Conservation (phyloP, 371 early-diverging fungal genomes). For the Lichtheimia ramosa region DNA sequence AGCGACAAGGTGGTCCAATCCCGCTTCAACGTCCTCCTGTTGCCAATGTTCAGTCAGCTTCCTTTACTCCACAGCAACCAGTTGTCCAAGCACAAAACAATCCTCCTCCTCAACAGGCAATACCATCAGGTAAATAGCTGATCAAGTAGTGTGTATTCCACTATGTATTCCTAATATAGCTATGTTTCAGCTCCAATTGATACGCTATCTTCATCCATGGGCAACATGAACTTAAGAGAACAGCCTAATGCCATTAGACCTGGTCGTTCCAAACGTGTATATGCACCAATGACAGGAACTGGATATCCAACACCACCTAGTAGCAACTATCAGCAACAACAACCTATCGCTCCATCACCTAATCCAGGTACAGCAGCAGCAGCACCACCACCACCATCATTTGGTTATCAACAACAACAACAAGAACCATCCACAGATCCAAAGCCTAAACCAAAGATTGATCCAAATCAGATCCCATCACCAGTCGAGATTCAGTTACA, state of each 20-base stretch:
- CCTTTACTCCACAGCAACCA: too few relatives aligned
- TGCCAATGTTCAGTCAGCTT: too few relatives aligned
- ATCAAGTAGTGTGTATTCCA: too few relatives aligned
- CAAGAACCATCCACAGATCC: slow-evolving; percentile 9
- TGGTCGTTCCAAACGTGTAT: slow-evolving; percentile 26
- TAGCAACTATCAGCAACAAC: not conserved
- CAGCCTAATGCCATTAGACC: not conserved
- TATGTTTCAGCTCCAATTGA: not conserved
- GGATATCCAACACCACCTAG: not conserved
- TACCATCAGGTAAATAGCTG: too few relatives aligned
- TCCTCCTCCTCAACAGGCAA: too few relatives aligned
- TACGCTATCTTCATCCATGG: not conserved
- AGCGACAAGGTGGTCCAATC: too few relatives aligned
- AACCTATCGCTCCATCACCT: not conserved
- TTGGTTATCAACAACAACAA: slow-evolving; percentile 12
- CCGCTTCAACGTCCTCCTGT: too few relatives aligned
- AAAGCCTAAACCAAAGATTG: slow-evolving; percentile 67
- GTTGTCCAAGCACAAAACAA: too few relatives aligned
- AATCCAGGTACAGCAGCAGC: not conserved
- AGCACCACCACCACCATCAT: slow-evolving; percentile 5
- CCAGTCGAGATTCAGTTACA: slow-evolving; percentile 79
- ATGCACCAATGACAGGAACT: slow-evolving; percentile 21
- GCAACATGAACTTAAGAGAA: not conserved
- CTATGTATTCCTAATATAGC: too few relatives aligned
- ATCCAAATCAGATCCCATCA: slow-evolving; percentile 93